phyloP scores from a whole-genome alignment of 345 rosid species.

The Geranium rotundifolium region DNA sequence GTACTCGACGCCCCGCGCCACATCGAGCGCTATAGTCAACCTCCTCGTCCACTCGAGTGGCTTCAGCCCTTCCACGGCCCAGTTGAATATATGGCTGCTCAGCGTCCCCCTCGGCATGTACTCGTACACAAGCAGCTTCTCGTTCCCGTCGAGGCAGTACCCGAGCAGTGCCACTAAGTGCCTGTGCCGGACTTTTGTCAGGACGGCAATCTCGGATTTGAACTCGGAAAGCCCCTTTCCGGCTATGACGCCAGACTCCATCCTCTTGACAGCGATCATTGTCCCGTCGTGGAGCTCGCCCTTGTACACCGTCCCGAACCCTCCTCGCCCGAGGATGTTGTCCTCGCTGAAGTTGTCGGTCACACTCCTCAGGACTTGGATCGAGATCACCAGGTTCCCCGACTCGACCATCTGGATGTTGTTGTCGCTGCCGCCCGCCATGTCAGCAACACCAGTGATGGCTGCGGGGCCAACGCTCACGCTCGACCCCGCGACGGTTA shows the following conservation, averaged over 20 bases:
- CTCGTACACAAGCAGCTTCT: conserved; percentile 79
- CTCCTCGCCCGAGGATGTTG: conserved; percentile 75
- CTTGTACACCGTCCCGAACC: conserved; percentile 79
- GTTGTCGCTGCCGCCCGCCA: too few relatives aligned
- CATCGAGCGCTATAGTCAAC: conserved; percentile 73
- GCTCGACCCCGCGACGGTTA: too few relatives aligned
- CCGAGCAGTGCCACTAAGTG: conserved; percentile 81
- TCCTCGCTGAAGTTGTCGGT: conserved; percentile 64
- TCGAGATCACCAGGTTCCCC: conserved; percentile 76
- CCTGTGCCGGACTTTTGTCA: conserved; percentile 76
- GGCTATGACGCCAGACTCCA: conserved; percentile 55
- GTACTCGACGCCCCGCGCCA: conserved; percentile 90
- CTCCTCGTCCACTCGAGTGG: conserved; percentile 77
- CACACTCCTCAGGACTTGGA: conserved; percentile 68
- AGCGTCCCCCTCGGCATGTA: conserved; percentile 86
- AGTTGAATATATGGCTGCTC: conserved; percentile 48
- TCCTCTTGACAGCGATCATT: conserved; percentile 80
- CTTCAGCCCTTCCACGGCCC: conserved; percentile 51
- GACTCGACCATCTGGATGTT: conserved; percentile 21
- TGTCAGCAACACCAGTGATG: too few relatives aligned
- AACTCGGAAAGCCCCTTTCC: conserved; percentile 70
- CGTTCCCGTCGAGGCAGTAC: conserved; percentile 84
- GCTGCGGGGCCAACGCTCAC: too few relatives aligned
- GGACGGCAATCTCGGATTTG: conserved; percentile 70
- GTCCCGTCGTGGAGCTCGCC: conserved; percentile 85